Conservation (phyloP, 1,284 basidiomycete species). For the Exobasidium cylindrosporum region DNA sequence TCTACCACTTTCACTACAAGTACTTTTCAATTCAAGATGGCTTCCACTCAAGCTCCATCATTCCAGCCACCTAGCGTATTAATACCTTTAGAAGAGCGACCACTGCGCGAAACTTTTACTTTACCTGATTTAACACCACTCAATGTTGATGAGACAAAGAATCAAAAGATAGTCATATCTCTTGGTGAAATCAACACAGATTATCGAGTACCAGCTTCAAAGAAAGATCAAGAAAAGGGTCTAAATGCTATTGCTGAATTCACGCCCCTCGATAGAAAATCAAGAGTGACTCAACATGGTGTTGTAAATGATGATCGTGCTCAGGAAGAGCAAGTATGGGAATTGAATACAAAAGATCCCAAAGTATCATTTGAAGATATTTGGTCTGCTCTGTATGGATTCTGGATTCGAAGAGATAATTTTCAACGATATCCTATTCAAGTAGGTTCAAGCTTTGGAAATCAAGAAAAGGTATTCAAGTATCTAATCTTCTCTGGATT, state of each 20-base stretch:
- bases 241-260: background rate
- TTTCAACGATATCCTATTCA: constrained; percentile 22
- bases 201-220: background rate
- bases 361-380: background rate
- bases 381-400: constrained; percentile 29
- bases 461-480: background rate
- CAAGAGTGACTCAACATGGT: constrained; percentile 21
- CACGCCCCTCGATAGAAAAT: constrained; percentile 6
- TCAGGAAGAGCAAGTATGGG: constrained; percentile 19
- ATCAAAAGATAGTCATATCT: constrained; percentile 5
- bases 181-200: background rate
- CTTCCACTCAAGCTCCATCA: constrained; percentile 2
- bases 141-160: background rate
- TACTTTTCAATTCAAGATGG: constrained; percentile 8
- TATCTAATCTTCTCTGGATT: constrained; percentile 24
- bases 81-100: constrained; percentile 12
- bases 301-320: constrained; percentile 30
- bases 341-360: constrained; percentile 14
- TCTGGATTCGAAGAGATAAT: constrained; percentile 29
- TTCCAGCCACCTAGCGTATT: constrained; percentile 13
- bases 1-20: no score
- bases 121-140: constrained; percentile 16
- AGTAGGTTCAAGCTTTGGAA: constrained; percentile 6
- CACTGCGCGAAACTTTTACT: constrained; percentile 7
- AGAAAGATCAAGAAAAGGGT: background rate